Percentiles rank a stretch among this genome's conserved stretches.
These are phyloP conservation scores for Pseudozyma sp. DNA, from an alignment of 1,284 basidiomycete species.

Conservation along the genomic window DNA sequence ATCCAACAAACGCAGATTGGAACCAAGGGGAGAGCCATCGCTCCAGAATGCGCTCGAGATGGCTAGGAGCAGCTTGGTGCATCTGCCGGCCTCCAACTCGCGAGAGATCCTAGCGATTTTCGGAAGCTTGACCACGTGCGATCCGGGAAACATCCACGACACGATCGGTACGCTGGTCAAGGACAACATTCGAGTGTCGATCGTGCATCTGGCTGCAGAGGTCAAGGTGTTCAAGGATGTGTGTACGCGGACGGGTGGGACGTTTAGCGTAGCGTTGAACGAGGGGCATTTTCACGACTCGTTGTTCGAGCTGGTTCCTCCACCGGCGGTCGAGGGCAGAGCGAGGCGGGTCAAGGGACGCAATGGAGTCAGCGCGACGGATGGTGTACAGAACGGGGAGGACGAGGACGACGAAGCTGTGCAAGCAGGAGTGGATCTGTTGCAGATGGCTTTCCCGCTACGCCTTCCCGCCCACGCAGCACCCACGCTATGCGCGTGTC, in stretches of 20 bases:
- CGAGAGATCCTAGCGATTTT: conserved; percentile 93
- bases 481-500: conserved; percentile 80
- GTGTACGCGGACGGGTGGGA: conserved; percentile 59
- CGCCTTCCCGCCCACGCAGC: conserved; percentile 57
- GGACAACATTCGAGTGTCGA: conserved; percentile 83
- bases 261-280: conserved; percentile 87
- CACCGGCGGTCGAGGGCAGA: conserved; percentile 69
- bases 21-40: conserved; percentile 91
- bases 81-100: conserved; percentile 93
- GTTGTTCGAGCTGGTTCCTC: conserved; percentile 93
- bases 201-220: conserved; percentile 90
- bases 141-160: conserved; percentile 95
- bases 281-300: conserved; percentile 96
- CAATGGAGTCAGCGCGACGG: not conserved
- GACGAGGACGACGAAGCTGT: conserved; percentile 23
- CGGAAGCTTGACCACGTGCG: conserved; percentile 93
- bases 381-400: conserved; percentile 1
- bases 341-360: conserved; percentile 12
- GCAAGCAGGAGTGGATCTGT: conserved; percentile 74
- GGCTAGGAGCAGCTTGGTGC: conserved; percentile 73
- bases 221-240: conserved; percentile 96
- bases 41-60: conserved; percentile 96
- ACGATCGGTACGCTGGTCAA: conserved; percentile 84
- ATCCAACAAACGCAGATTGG: conserved; percentile 85
- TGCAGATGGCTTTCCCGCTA: conserved; percentile 95